These are phyloP conservation scores for Cystofilobasidium capitatum DNA, from an alignment of 768 basidiomycete genomes.

Conservation along the genomic window DNA sequence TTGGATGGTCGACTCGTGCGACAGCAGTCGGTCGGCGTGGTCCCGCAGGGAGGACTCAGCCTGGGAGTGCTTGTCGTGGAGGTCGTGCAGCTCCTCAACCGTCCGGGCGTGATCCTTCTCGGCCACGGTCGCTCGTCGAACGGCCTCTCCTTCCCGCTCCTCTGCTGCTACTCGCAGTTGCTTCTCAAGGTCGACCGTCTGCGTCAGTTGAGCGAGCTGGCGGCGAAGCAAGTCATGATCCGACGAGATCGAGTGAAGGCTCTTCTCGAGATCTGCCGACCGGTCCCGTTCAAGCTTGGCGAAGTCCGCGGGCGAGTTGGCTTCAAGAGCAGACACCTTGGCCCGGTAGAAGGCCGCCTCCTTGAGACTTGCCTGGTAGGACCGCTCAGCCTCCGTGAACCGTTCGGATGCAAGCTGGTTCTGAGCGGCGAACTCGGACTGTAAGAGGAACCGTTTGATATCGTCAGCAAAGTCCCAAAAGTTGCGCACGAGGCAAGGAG, in stretches of 20 bases:
- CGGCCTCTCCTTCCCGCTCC: slow-evolving; percentile 62
- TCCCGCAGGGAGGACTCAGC: slow-evolving; percentile 63
- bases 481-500: slow-evolving; percentile 4
- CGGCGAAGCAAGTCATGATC: slow-evolving; percentile 60
- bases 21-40: slow-evolving; percentile 61
- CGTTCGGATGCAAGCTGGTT: slow-evolving; percentile 66
- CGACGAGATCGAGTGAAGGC: slow-evolving; percentile 52
- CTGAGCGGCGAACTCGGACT: slow-evolving; percentile 50
- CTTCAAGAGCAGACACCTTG: slow-evolving; percentile 79
- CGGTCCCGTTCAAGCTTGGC: slow-evolving; percentile 70
- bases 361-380: slow-evolving; percentile 68
- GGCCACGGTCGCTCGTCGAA: slow-evolving; percentile 62
- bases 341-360: slow-evolving; percentile 94
- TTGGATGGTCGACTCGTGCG: slow-evolving; percentile 62
- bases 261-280: slow-evolving; percentile 60
- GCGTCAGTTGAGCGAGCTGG: slow-evolving; percentile 59
- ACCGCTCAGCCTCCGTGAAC: slow-evolving; percentile 66
- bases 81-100: slow-evolving; percentile 55
- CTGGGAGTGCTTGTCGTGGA: slow-evolving; percentile 55
- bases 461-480: background rate
- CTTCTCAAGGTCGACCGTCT: slow-evolving; percentile 66
- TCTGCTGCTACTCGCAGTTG: slow-evolving; percentile 66
- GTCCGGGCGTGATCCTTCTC: slow-evolving; percentile 59
- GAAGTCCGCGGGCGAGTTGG: slow-evolving; percentile 54
- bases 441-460: background rate